These are phyloP conservation scores for Lactarius akahatsu DNA, from an alignment of 768 basidiomycete species.

Conservation along the genomic window DNA sequence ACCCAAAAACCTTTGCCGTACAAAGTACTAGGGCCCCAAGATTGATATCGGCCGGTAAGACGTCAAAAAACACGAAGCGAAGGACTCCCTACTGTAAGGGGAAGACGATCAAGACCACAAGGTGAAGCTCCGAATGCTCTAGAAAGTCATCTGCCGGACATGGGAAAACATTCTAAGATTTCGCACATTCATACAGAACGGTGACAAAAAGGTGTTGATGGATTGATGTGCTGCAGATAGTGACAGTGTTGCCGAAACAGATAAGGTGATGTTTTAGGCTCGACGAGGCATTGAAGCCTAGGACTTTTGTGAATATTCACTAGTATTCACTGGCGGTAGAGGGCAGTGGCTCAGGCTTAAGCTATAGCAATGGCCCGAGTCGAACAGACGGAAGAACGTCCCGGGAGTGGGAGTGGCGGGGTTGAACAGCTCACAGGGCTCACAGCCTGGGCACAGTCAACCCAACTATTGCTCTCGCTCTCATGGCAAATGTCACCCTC, in stretches of 20 bases:
- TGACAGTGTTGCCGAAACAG: conserved; percentile 9
- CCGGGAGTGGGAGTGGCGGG: background rate
- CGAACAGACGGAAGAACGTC: background rate
- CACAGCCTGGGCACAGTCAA: background rate
- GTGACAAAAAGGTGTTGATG: background rate
- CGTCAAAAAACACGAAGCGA: conserved; percentile 3
- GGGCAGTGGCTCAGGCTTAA: background rate
- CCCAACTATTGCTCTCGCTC: background rate
- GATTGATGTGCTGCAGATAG: background rate
- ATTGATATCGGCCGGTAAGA: background rate
- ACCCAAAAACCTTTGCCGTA: background rate
- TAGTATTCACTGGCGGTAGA: background rate
- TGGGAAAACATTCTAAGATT: background rate
- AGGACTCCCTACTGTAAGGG: background rate
- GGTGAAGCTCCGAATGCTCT: background rate
- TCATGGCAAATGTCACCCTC: conserved; percentile 6
- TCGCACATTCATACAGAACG: conserved; percentile 16
- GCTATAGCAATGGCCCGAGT: background rate
- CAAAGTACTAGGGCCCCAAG: background rate
- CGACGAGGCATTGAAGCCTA: background rate
- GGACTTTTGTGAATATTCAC: background rate
- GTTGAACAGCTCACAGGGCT: background rate
- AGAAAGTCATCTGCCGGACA: background rate
- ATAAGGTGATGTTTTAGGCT: background rate
- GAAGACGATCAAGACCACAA: background rate